Evolutionary conservation across 257 asterid species (phyloP).

Genomic region (Henckelia pumila): DNA sequence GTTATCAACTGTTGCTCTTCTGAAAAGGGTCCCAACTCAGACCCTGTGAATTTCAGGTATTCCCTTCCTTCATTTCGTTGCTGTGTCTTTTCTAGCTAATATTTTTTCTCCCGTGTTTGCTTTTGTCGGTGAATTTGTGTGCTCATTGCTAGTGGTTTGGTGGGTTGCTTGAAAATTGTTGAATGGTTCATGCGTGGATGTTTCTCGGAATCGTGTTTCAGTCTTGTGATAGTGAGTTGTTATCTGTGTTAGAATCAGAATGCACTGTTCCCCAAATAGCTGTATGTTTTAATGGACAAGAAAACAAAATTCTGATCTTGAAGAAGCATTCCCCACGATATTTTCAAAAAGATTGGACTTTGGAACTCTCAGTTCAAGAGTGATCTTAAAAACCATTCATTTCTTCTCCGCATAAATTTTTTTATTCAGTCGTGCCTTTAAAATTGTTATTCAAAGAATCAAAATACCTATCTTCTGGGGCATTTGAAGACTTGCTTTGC

Average conservation of each 20-base stretch:
- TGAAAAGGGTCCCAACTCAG: slow-evolving; percentile 43
- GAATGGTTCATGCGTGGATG: slow-evolving; percentile 16
- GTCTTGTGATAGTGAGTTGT: background rate
- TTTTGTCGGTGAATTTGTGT: background rate
- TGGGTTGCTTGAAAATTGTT: slow-evolving; percentile 2
- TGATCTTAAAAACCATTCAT: too few species aligned
- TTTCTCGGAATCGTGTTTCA: slow-evolving; percentile 4
- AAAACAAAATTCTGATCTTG: background rate
- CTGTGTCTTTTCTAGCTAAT: background rate
- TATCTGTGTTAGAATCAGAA: slow-evolving; percentile 10
- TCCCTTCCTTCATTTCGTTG: background rate
- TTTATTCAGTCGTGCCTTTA: background rate
- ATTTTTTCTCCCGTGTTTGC: background rate
- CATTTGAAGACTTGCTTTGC: slow-evolving; percentile 4
- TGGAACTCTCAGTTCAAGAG: too few species aligned
- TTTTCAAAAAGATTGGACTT: too few species aligned
- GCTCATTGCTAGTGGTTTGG: slow-evolving; percentile 6
- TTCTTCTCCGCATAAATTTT: background rate
- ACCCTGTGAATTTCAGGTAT: slow-evolving; percentile 54
- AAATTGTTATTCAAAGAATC: too few species aligned
- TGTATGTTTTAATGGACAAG: background rate
- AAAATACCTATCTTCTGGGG: background rate
- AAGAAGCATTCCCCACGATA: background rate
- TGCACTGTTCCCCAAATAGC: background rate
- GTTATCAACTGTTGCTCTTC: slow-evolving; percentile 47